Conservation (phyloP, 192 early-diverging fungal genomes). For the Polychytrium aggregatum region DNA sequence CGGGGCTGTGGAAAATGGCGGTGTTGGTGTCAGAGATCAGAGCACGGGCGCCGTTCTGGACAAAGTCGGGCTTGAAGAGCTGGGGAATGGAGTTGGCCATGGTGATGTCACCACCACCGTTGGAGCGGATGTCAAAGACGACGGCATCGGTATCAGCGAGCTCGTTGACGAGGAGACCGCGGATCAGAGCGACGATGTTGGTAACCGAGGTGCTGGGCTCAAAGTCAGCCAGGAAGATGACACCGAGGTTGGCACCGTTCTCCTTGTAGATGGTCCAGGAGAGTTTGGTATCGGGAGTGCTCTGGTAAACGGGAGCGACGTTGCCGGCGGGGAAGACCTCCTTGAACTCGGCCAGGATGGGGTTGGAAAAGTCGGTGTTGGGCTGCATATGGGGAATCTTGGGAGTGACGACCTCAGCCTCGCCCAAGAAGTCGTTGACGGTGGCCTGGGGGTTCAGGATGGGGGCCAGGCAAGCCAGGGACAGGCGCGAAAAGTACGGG, state of each 20-base stretch:
- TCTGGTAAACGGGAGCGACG: background rate
- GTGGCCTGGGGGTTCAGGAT: too few species aligned
- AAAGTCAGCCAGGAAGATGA: constrained; percentile 8
- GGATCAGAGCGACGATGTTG: constrained; percentile 1
- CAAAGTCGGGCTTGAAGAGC: constrained; percentile 4
- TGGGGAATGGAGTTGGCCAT: constrained; percentile 10
- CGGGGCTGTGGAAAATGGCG: background rate
- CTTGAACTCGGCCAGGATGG: background rate
- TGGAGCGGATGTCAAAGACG: constrained; percentile 11
- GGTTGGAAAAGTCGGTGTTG: background rate
- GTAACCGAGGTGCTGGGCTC: background rate
- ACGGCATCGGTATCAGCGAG: constrained; percentile 9
- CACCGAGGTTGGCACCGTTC: constrained; percentile 10
- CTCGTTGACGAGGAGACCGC: constrained; percentile 8
- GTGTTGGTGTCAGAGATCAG: constrained; percentile 4
- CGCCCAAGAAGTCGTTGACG: background rate
- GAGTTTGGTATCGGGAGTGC: constrained; percentile 1
- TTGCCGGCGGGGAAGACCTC: background rate
- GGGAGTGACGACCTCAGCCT: background rate
- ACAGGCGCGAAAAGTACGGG: too few species aligned
- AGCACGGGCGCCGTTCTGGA: background rate
- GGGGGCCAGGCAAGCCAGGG: too few species aligned
- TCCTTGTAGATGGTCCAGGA: constrained; percentile 11
- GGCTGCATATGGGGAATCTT: background rate
- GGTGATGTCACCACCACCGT: constrained; percentile 12